Evolutionary conservation across 306 rosid species (phyloP), one percentile per base, ranked within the genome.

Genomic region (Vicia faba): DNA sequence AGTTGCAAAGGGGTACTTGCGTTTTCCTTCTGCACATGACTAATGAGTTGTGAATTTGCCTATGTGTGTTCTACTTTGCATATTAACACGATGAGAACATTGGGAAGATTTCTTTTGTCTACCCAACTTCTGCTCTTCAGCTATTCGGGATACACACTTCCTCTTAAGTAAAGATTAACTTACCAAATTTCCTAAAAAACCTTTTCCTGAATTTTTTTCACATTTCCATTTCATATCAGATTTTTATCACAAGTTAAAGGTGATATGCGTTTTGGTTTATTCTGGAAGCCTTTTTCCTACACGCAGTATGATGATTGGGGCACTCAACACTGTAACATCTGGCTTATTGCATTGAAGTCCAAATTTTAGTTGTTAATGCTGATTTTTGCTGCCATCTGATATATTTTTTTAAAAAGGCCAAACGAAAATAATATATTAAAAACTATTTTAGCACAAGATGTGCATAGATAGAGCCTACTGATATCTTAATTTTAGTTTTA

Each of bases 291-390:
- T 19, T 18, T 35, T 53, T 54, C 69, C 20, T 16, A 5, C 7
- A 4, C 18, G 55, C 44, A 43, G 25, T 76, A 36, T 58, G 36
- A 36, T 68, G 66, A 16, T 53, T 4, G 3, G 38, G 33, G 41
- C 23, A 29, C 55, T 40, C 39, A 18, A 26, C 39, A 50, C 38
- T 68, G 46, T 31, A 44, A 6, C 59, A 50, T 49, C 19, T 72
- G 61, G 53, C 23, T 60, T 72, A 18, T 61, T 68, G 68, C 61
- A 68, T 62, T 79, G 25, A 14, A 23, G 59, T 48, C 60, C 38
- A n/a, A 51, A 49, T 18, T 41, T 51, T 61, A 49, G 23, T 57
- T 56, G 64, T 41, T 26, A 66, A 33, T 66, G 66, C 58, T 41
- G 41, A 48, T 65, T 50, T n/a, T 19, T 71, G 63, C 50, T 46